Evolutionary conservation across 345 rosid species (phyloP), one percentile per base, ranked within the genome.

Genomic region (Salix suchowensis): DNA sequence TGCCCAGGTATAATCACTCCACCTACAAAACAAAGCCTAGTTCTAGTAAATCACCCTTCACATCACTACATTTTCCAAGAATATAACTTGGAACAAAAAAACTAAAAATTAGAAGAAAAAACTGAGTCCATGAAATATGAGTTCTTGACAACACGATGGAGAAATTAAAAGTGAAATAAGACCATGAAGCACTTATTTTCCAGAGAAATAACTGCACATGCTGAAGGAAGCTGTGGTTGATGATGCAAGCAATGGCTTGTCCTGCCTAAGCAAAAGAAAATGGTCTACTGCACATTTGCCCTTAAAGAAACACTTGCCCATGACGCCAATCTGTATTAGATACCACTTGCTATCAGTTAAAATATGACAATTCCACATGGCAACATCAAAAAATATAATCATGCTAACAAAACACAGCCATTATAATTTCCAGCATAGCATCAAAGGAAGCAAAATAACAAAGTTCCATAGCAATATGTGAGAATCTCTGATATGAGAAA

Each of bases 281-380:
- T 71, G 14, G 54, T 28, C 65, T 46, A 64, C 75, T 73, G 70
- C 73, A 44, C 66, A 68, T 44, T 42, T 72, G 73, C 67, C 69
- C 73, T 72, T 21, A 32, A 30, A 36, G 68, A 24, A 61, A 58
- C 70, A 67, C 69, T 79, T 66, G 69, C 81, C 81, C 79, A 72
- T 70, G 65, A 61, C 18, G 81, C 79, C 76, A 70, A 82, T 82
- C 85, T 84, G 86, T 72, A 58, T 75, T 78, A 74, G 54, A 71
- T 80, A 76, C 74, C 81, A 76, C 72, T 40, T 65, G 74, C 70
- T 62, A 78, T 84, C 78, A 80, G 82, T 82, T 68, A 72, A 67
- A 64, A 67, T 28, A 67, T 34, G 36, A 40, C 42, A 68, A 73
- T 24, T 26, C 16, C 50, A 48, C 36, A 70, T 61, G 60, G 70